phyloP scores from a whole-genome alignment of 2,329 filamentous ascomycete genomes.

The Huntiella omanensis region DNA sequence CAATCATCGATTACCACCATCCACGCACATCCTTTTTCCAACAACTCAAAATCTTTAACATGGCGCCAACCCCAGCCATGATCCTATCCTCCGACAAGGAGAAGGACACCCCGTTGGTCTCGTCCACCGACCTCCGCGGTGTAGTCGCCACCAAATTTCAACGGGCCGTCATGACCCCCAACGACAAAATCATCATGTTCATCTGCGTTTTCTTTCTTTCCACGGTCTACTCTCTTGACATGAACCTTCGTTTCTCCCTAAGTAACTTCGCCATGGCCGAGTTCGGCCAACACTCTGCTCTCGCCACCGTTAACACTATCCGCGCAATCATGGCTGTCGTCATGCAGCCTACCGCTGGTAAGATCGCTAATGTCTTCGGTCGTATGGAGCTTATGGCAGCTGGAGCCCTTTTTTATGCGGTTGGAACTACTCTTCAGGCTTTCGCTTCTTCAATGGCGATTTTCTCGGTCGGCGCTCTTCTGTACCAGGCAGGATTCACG shows the following conservation, averaged over 20 bases:
- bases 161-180: slow-evolving; percentile 28
- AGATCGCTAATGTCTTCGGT: slow-evolving; percentile 44
- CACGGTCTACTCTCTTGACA: slow-evolving; percentile 44
- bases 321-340: slow-evolving; percentile 39
- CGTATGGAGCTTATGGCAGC: slow-evolving; percentile 36
- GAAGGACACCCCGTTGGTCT: too few relatives aligned
- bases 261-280: slow-evolving; percentile 34
- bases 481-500: slow-evolving; percentile 47
- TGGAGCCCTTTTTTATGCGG: slow-evolving; percentile 41
- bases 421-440: slow-evolving; percentile 38
- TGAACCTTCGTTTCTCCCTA: slow-evolving; percentile 34
- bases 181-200: slow-evolving; percentile 38
- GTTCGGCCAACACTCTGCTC: slow-evolving; percentile 32
- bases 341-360: slow-evolving; percentile 35
- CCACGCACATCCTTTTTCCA: not conserved
- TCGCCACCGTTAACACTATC: slow-evolving; percentile 38
- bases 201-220: slow-evolving; percentile 41
- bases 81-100: too few relatives aligned
- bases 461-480: slow-evolving; percentile 37
- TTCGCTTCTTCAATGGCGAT: slow-evolving; percentile 26
- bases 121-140: slow-evolving; percentile 25
- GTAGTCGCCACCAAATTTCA: slow-evolving; percentile 41
- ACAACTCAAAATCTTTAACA: not conserved
- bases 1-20: too few relatives aligned
- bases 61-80: not conserved